Base-by-base conservation (phyloP, 2,329 filamentous ascomycete genomes). In the Dactylellina haptotyla region DNA sequence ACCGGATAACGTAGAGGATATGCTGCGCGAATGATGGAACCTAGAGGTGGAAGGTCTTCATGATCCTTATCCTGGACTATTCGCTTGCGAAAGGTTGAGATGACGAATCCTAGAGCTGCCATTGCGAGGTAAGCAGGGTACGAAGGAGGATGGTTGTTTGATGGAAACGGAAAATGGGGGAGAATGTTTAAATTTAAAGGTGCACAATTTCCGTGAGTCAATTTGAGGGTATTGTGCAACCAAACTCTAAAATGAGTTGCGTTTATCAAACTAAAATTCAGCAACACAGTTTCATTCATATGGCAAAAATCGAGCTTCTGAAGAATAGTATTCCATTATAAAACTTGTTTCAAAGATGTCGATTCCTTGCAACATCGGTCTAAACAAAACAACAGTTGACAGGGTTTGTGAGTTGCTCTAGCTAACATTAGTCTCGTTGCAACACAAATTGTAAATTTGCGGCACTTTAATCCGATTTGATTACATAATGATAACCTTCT, bases 51-150 rank as follows among this genome's bases (percentile, higher is more conserved):
- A 43, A 43, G 39, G 39, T 16, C 39, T 10, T 10, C 16, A 43
- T 8, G 39, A 43, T 43, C 39, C 39, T n/a, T 43, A 43, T 43
- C 39, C n/a, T n/a, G n/a, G 6, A 43, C 39, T 16, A n/a, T 43
- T 43, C 16, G 9, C 39, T 8, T 43, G 16, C 16, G 39, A 43
- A 43, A 43, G 16, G 39, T 43, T 43, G 39, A 43, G 39, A 43
- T 43, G 39, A 43, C 39, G 6, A 43, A n/a, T 8, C 39, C n/a
- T n/a, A n/a, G n/a, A n/a, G n/a, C 39, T 16, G 39, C 39, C 39
- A 43, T 43, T 16, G n/a, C n/a, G 39, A 43, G n/a, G 39, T 43
- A 43, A 43, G 39, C 39, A 43, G 39, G 39, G 39, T 43, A 10
- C 39, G 39, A n/a, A 43, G 39, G 39, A 43, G 16, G 39, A 16